These are phyloP conservation scores for Zygosaccharomyces bailii DNA, from an alignment of 805 yeast genomes.

Conservation along the genomic window DNA sequence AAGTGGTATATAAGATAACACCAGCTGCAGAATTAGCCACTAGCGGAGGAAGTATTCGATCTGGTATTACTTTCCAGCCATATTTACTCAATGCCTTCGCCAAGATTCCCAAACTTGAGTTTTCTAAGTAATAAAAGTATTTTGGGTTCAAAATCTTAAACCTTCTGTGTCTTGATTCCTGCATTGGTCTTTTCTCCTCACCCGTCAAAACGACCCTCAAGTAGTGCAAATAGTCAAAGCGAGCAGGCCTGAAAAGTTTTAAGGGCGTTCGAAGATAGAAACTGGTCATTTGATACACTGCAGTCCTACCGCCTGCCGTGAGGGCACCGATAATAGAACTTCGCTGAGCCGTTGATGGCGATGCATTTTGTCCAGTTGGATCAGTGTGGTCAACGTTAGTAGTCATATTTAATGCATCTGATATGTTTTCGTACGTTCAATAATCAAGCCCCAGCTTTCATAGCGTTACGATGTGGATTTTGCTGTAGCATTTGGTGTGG, in stretches of 20 bases:
- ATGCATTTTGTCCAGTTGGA: slow-evolving; percentile 1
- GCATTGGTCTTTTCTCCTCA: slow-evolving; percentile 13
- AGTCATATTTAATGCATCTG: slow-evolving; percentile 9
- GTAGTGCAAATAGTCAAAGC: slow-evolving; percentile 80
- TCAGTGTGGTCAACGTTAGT: slow-evolving; percentile 2
- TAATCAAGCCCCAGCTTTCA: background rate
- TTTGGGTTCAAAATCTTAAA: slow-evolving; percentile 15
- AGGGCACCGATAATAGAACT: slow-evolving; percentile 64
- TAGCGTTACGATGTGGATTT: background rate
- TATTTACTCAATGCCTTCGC: slow-evolving; percentile 65
- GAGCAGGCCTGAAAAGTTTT: slow-evolving; percentile 82
- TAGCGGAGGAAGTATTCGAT: slow-evolving; percentile 76
- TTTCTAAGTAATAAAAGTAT: slow-evolving; percentile 48
- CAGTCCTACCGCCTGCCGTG: slow-evolving; percentile 82
- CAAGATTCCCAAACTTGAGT: slow-evolving; percentile 74
- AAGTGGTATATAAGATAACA: slow-evolving; percentile 76
- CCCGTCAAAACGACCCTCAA: slow-evolving; percentile 49
- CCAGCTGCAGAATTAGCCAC: slow-evolving; percentile 90
- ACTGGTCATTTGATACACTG: slow-evolving; percentile 72
- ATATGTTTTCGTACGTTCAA: background rate
- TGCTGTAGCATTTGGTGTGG: background rate
- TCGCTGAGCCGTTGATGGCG: slow-evolving; percentile 9
- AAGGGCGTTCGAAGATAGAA: slow-evolving; percentile 78
- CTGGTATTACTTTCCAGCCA: slow-evolving; percentile 87
- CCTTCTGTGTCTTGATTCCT: slow-evolving; percentile 1